phyloP scores from a whole-genome alignment of 1,284 basidiomycete species.

The Fomitopsis betulina region DNA sequence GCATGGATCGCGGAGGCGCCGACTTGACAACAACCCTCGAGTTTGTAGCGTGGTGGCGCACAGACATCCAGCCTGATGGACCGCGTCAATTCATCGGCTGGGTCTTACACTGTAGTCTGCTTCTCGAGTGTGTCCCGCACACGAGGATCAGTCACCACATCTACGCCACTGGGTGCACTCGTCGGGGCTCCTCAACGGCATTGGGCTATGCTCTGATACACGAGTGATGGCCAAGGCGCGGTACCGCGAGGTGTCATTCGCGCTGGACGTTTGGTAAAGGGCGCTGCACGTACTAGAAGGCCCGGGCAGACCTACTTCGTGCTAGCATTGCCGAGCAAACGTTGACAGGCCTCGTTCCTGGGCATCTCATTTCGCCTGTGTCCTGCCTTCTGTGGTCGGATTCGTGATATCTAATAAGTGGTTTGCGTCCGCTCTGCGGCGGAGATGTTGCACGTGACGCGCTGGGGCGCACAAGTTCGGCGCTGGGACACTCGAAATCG shows the following conservation, averaged over 20 bases:
- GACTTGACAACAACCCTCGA: neutral
- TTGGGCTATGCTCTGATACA: slow-evolving; percentile 2
- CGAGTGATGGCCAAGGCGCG: neutral
- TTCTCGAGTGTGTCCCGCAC: neutral
- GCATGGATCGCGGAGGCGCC: neutral
- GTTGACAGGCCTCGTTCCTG: slow-evolving; percentile 5
- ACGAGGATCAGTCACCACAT: slow-evolving; percentile 1
- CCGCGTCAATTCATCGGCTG: neutral
- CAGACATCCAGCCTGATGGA: neutral
- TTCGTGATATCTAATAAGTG: slow-evolving; percentile 1
- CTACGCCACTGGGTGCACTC: neutral
- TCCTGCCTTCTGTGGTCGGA: slow-evolving; percentile 1
- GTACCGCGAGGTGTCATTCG: neutral
- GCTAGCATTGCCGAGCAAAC: slow-evolving; percentile 2
- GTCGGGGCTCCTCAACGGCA: neutral
- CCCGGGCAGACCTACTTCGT: slow-evolving; percentile 5
- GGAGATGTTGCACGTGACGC: slow-evolving; percentile 6
- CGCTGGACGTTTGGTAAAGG: slow-evolving; percentile 1
- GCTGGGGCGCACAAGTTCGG: neutral
- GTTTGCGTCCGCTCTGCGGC: neutral
- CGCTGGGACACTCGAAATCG: slow-evolving; percentile 11
- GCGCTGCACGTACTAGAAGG: neutral
- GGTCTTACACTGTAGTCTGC: neutral
- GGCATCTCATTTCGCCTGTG: neutral
- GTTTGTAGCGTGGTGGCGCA: slow-evolving; percentile 1